Evolutionary conservation across 208 protist genomes (phyloP).

Genomic region (Trypanosoma conorhini): DNA sequence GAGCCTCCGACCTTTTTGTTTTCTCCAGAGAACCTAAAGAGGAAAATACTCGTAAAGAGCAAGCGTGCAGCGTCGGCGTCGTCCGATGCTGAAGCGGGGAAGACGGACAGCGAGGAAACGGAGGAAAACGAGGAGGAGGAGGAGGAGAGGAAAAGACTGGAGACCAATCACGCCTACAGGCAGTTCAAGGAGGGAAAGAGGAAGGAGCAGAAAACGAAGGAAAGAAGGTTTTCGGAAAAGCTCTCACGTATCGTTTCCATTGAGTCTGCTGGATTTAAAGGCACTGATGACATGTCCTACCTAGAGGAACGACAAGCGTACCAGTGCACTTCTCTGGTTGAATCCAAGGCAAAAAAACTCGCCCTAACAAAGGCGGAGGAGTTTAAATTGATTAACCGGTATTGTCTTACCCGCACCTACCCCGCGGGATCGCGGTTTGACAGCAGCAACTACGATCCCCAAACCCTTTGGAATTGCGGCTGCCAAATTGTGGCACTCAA

Average conservation of each 20-base stretch:
- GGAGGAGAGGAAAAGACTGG: not conserved
- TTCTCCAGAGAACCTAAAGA: constrained; percentile 29
- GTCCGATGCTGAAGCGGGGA: not conserved
- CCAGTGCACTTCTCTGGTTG: constrained; percentile 59
- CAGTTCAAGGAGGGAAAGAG: not conserved
- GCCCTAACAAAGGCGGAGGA: constrained; percentile 31
- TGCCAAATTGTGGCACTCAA: constrained; percentile 94
- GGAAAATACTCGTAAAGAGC: constrained; percentile 41
- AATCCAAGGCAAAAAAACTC: constrained; percentile 60
- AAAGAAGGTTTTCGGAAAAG: constrained; percentile 23
- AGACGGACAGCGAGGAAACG: constrained; percentile 8
- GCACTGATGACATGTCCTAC: constrained; percentile 52
- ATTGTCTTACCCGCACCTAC: constrained; percentile 90
- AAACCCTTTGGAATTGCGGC: constrained; percentile 71
- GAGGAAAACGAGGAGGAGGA: not conserved
- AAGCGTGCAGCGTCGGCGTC: constrained; percentile 15
- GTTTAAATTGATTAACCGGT: constrained; percentile 59
- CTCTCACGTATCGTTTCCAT: constrained; percentile 64
- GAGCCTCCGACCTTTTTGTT: constrained; percentile 20
- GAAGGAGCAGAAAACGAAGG: constrained; percentile 13
- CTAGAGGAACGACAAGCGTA: constrained; percentile 56
- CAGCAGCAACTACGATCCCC: constrained; percentile 93
- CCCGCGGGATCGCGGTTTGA: constrained; percentile 89
- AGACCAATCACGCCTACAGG: not conserved
- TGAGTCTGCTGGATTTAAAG: constrained; percentile 67